Evolutionary conservation across 768 basidiomycete species (phyloP).

Genomic region (Dentipellis fragilis): DNA sequence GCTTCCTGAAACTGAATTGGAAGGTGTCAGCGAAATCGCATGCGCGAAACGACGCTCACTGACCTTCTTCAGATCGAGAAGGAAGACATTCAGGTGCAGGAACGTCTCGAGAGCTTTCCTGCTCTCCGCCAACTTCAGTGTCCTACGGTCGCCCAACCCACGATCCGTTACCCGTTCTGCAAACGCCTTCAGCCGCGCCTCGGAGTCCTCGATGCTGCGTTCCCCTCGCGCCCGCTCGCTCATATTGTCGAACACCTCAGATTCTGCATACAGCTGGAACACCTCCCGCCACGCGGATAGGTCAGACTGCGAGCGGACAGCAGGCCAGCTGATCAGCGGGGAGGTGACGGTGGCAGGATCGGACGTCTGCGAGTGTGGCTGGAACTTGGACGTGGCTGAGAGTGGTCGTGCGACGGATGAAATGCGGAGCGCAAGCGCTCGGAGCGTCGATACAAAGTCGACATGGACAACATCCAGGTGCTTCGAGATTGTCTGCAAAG

Average conservation of each 20-base stretch:
- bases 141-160: slow-evolving; percentile 33
- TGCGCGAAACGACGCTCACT: slow-evolving; percentile 1
- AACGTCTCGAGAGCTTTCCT: slow-evolving; percentile 37
- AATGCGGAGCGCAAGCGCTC: slow-evolving; percentile 34
- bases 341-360: slow-evolving; percentile 16
- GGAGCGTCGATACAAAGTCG: slow-evolving; percentile 37
- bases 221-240: slow-evolving; percentile 60
- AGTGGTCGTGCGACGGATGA: slow-evolving; percentile 24
- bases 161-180: slow-evolving; percentile 39
- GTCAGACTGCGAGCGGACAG: slow-evolving; percentile 33
- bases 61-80: slow-evolving; percentile 77
- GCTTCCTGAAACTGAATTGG: slow-evolving; percentile 60
- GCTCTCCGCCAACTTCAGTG: slow-evolving; percentile 38
- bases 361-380: slow-evolving; percentile 21
- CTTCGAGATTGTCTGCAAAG: slow-evolving; percentile 43
- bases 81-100: slow-evolving; percentile 58
- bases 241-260: slow-evolving; percentile 74
- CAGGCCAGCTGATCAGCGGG: slow-evolving; percentile 3
- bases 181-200: slow-evolving; percentile 60
- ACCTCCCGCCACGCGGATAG: slow-evolving; percentile 86
- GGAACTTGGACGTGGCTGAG: slow-evolving; percentile 23
- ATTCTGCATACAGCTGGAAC: slow-evolving; percentile 78
- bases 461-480: slow-evolving; percentile 42
- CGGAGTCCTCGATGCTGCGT: slow-evolving; percentile 57
- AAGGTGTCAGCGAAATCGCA: neutral